A percentile compares a stretch with the other conserved stretches of the same genome.
These are phyloP conservation scores for Secale cereale DNA, from an alignment of 176 grass and related monocot species.

Conservation along the genomic window DNA sequence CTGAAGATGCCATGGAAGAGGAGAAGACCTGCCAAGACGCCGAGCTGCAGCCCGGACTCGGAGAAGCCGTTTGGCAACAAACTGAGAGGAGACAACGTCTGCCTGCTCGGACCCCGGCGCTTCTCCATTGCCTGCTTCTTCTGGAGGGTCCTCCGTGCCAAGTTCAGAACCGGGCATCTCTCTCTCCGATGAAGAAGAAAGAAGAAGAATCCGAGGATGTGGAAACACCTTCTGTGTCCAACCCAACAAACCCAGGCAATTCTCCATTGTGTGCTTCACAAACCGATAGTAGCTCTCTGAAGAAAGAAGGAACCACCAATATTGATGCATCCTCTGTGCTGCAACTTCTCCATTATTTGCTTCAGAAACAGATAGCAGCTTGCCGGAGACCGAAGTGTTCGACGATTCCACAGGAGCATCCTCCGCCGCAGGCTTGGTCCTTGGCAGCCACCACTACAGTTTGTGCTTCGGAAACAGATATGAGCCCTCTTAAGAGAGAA, in stretches of 20 bases:
- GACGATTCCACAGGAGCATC: constrained; percentile 53
- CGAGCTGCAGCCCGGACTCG: too few relatives aligned
- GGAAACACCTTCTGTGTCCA: too few relatives aligned
- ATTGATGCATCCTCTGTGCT: constrained; percentile 57
- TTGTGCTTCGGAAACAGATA: constrained; percentile 27
- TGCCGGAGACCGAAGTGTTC: neutral
- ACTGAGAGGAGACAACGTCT: too few relatives aligned
- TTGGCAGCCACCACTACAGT: constrained; percentile 47
- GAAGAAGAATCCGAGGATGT: neutral
- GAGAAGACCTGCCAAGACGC: too few relatives aligned
- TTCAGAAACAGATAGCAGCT: constrained; percentile 32
- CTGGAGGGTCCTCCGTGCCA: too few relatives aligned
- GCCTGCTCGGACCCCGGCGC: too few relatives aligned
- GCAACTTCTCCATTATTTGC: constrained; percentile 62
- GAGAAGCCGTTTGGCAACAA: too few relatives aligned
- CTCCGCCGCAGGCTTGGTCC: constrained; percentile 67
- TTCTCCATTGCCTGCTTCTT: too few relatives aligned
- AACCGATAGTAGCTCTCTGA: too few relatives aligned
- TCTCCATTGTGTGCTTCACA: constrained; percentile 40
- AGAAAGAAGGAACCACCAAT: too few relatives aligned
- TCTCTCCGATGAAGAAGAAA: neutral
- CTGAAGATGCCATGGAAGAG: too few relatives aligned
- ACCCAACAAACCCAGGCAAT: constrained; percentile 63
- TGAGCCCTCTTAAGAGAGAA: constrained; percentile 31
- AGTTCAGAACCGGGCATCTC: too few relatives aligned